Evolutionary conservation across 495 filamentous ascomycete species (phyloP), one percentile per base, ranked within the genome.

Genomic region (Penicillium antarcticum): DNA sequence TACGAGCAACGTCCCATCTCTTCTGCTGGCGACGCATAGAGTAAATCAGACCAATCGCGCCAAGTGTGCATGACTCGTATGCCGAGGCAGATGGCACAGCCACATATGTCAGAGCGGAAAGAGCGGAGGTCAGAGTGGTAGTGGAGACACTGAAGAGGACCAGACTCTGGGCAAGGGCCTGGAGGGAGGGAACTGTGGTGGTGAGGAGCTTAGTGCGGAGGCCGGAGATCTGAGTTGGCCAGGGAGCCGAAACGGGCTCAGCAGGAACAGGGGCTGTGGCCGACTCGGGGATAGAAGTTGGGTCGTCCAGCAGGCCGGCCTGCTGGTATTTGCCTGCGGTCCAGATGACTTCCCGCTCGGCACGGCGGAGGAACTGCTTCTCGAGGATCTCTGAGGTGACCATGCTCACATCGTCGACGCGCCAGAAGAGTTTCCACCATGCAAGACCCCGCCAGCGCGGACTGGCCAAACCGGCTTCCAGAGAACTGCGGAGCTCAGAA

Each of bases 351-450:
- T 79, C 80, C 49, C 82, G 84, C 61, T 96, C 92, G 0, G 91
- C 83, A 13, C 78, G 74, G 2, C 78, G 75, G 3, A 98, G 79
- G 68, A 91, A 96, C n/a, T 77, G 75, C 41, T 75, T 78, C 32
- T 81, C 77, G 3, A 97, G 67, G 45, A 96, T 83, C 52, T 95
- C 87, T 2, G 83, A 82, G 1, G 87, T 80, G 40, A 94, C 82
- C 78, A 89, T 85, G 24, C 79, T 77, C 34, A 98, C 90, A 57
- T 97, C 92, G 65, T 97, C 94, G 39, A 89, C 89, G 11, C 87
- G 85, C 90, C 91, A 97, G 61, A 95, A 85, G 11, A 98, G 81
- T 63, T 95, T 95, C 88, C 89, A 97, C 94, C 92, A 98, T 9
- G 80, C 78, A 1, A 96, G 73, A 14, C 82, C 85, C 2, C 77